Conservation (phyloP, 164 flowering plant species). For the Piper betle region DNA sequence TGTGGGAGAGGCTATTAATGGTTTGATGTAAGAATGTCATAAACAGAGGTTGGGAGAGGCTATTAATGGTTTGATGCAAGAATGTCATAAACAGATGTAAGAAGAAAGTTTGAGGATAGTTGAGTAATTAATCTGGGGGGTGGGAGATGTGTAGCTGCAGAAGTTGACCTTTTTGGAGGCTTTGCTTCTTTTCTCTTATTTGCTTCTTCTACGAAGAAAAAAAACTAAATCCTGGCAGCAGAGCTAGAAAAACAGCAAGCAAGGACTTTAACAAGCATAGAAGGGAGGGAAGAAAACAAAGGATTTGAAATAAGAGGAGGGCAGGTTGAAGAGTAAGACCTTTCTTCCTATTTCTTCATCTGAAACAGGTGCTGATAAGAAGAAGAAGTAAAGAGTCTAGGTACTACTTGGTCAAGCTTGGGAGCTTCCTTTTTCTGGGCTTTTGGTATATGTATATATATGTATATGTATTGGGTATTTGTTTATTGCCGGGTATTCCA, state of each 20-base stretch:
- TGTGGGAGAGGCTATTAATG: background rate
- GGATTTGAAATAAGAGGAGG: background rate
- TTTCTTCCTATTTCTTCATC: too few species aligned
- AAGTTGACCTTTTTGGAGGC: constrained; percentile 2
- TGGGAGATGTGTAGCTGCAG: background rate
- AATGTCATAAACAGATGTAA: background rate
- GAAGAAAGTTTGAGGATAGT: background rate
- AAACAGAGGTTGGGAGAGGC: background rate
- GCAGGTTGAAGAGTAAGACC: background rate
- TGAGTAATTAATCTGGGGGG: background rate
- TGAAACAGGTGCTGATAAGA: too few species aligned
- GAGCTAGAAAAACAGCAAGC: background rate
- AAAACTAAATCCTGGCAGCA: constrained; percentile 1
- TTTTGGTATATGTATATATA: too few species aligned
- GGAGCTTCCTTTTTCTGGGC: too few species aligned
- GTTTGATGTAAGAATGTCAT: background rate
- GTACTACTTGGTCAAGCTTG: too few species aligned
- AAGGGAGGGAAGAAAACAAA: background rate
- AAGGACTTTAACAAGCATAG: background rate
- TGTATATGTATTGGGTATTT: background rate
- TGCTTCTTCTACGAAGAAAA: background rate
- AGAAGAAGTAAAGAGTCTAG: too few species aligned
- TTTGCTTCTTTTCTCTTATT: constrained; percentile 1
- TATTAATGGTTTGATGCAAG: background rate
- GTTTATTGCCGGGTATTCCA: background rate